Conservation (phyloP, 495 filamentous ascomycete genomes). For the Podospora anserina region DNA sequence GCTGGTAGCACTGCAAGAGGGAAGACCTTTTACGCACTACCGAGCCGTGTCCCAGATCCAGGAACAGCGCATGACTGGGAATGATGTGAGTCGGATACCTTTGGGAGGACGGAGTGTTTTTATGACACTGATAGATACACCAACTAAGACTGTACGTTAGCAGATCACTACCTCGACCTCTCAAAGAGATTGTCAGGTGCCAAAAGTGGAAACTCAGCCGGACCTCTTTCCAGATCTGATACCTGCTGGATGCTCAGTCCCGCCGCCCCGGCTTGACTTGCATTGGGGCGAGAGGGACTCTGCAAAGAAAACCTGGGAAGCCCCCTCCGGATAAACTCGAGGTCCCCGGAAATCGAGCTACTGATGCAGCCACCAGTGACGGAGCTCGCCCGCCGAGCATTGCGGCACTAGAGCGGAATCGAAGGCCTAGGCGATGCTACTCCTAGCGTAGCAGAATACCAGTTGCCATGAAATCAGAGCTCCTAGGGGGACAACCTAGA, state of each 20-base stretch:
- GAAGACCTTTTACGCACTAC: neutral
- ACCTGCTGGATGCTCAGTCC: neutral
- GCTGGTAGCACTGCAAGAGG: neutral
- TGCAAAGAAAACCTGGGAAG: slow-evolving; percentile 3
- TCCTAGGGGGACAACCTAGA: neutral
- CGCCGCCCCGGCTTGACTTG: neutral
- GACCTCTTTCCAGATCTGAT: neutral
- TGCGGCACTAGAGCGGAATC: neutral
- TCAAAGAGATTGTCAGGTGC: neutral
- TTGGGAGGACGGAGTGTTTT: neutral
- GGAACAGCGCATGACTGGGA: neutral
- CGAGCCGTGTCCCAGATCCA: neutral
- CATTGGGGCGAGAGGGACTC: neutral
- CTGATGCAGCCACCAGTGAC: neutral
- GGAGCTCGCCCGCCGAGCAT: neutral
- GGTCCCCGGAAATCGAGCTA: neutral
- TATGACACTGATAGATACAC: slow-evolving; percentile 1
- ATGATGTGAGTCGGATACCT: neutral
- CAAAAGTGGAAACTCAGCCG: neutral
- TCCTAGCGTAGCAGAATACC: neutral
- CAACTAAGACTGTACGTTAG: neutral
- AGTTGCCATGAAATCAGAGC: neutral
- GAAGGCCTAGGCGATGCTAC: neutral
- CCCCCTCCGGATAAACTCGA: slow-evolving; percentile 1
- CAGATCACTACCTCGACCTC: neutral